Evolutionary conservation across 176 grass and related monocot species (phyloP), one percentile per base, ranked within the genome.

Genomic region (Oryza meyeriana): DNA sequence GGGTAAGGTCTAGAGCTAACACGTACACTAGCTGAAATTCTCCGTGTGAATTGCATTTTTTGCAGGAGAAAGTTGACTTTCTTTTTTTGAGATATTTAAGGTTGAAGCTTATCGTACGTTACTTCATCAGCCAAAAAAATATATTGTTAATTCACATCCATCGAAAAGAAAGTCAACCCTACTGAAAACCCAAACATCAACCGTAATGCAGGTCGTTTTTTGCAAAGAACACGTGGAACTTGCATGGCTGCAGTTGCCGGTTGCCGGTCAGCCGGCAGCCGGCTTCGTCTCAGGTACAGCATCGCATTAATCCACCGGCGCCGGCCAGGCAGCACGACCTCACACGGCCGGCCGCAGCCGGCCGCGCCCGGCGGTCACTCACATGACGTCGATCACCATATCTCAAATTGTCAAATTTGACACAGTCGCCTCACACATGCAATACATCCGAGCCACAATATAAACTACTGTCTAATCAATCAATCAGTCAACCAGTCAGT

Each of bases 291-390:
- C n/a, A 55, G 32, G 12, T 26, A 72, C 58, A 16, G 74, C 66
- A 78, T 18, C 16, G 16, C 45, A 48, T 74, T 89, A 76, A 89
- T 85, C 71, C 72, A 28, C 65, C 72, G 78, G 83, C 66, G 87
- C 87, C 87, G 87, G 77, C 87, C 36, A 47, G 27, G 32, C 5
- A 1, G 52, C 71, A 70, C 65, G 57, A 17, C 87, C 78, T 89
- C 87, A 85, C 48, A 26, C 20, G 41, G 36, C 2, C 22, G 48
- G 6, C 75, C 26, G 31, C 6, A 14, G 35, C 27, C 71, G 3
- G 41, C 59, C 74, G 34, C 8, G n/a, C n/a, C 71, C 2, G n/a
- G n/a, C 14, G 31, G 47, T 61, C 66, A 31, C 27, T 8, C 12
- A 30, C 35, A 2, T 4, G 35, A 17, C 64, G 10, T 28, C 62